Evolutionary conservation across 176 grass and related monocot genomes (phyloP).

Genomic region (Echinochloa phyllopogon): DNA sequence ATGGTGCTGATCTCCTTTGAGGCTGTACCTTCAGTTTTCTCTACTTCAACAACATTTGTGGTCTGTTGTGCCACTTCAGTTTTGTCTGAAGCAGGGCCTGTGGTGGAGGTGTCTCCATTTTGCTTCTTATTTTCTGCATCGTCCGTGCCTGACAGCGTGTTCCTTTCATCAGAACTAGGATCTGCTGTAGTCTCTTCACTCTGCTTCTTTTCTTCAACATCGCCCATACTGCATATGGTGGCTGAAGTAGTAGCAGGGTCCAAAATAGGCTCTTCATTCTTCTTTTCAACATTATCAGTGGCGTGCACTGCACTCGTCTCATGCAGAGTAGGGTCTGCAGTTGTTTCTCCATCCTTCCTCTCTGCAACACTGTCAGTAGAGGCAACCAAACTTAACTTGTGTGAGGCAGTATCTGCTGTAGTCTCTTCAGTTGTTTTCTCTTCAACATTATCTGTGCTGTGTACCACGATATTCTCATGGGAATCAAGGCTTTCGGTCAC

Average conservation of each 20-base stretch:
- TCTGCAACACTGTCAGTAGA: background rate
- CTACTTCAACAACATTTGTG: background rate
- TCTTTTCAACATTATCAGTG: background rate
- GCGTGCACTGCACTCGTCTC: background rate
- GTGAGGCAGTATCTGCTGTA: background rate
- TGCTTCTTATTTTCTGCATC: background rate
- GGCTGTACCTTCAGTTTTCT: background rate
- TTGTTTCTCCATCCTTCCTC: background rate
- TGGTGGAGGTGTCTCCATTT: background rate
- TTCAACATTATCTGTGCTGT: background rate
- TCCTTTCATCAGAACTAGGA: constrained; percentile 8
- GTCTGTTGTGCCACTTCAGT: background rate
- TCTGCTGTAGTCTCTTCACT: constrained; percentile 10
- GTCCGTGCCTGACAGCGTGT: background rate
- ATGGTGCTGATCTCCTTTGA: constrained; percentile 35
- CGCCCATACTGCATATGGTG: background rate
- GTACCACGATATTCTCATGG: background rate
- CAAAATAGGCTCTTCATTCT: background rate
- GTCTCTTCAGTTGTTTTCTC: constrained; percentile 20
- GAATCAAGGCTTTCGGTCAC: background rate
- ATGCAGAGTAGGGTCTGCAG: background rate
- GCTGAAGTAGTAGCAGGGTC: background rate
- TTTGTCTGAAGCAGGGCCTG: background rate
- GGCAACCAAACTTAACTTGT: background rate
- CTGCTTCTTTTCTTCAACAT: background rate